Evolutionary conservation across 768 basidiomycete genomes (phyloP).

Genomic region (Mrakia gelida): DNA sequence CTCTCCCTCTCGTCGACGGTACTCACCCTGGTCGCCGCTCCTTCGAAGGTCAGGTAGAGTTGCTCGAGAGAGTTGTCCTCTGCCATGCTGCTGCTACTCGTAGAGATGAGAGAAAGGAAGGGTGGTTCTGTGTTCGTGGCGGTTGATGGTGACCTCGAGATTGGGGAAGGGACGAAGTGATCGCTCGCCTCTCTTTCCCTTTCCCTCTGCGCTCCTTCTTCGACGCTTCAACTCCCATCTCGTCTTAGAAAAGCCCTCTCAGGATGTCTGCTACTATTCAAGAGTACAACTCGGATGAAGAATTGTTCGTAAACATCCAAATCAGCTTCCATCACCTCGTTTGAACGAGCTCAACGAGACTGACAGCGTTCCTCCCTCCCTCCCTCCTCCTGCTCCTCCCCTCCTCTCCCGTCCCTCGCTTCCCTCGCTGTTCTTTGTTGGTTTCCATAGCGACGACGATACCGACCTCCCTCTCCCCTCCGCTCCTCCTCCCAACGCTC

Average conservation of each 20-base stretch:
- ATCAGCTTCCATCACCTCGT: background rate
- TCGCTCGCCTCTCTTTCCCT: too few relatives aligned
- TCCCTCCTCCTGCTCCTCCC: background rate
- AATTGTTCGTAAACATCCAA: conserved; percentile 11
- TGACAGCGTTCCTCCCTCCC: background rate
- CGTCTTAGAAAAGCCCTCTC: background rate
- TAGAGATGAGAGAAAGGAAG: background rate
- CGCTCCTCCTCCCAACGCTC: background rate
- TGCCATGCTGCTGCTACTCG: background rate
- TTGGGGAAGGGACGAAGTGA: too few relatives aligned
- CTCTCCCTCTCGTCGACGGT: background rate
- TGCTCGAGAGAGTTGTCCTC: background rate
- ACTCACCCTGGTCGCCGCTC: background rate
- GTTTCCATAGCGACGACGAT: conserved; percentile 24
- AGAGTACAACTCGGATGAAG: conserved; percentile 31
- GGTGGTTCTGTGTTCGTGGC: background rate
- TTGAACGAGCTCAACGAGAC: background rate
- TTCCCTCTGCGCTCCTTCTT: background rate
- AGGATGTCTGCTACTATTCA: conserved; percentile 22
- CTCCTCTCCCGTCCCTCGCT: background rate
- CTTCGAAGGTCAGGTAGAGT: background rate
- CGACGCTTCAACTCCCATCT: background rate
- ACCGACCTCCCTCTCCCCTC: conserved; percentile 32
- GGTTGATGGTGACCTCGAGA: too few relatives aligned
- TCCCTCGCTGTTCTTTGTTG: background rate